These are phyloP conservation scores for Trichoderma brevicompactum DNA, from an alignment of 2,329 filamentous ascomycete species.

Conservation along the genomic window DNA sequence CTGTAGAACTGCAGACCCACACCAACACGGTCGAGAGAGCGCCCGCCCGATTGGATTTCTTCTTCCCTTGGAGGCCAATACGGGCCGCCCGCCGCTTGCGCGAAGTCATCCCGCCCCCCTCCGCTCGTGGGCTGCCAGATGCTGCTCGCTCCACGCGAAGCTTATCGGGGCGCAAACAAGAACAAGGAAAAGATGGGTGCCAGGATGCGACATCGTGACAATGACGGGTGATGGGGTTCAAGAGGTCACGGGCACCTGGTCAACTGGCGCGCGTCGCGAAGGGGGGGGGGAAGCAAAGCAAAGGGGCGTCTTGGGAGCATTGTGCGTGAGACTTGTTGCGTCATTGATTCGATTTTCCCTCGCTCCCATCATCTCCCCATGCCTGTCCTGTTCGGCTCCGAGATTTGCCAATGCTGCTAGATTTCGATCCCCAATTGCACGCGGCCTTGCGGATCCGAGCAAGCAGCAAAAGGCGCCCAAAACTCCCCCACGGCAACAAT, in stretches of 20 bases:
- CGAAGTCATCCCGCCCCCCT: constrained; percentile 17
- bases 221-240: constrained; percentile 23
- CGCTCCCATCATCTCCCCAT: background rate
- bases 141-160: constrained; percentile 25
- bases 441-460: no score
- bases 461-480: no score
- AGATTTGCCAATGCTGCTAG: constrained; percentile 13
- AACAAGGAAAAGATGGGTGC: constrained; percentile 2
- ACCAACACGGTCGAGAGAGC: constrained; percentile 6
- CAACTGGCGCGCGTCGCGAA: background rate
- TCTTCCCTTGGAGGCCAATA: constrained; percentile 11
- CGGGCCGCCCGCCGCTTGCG: constrained; percentile 24
- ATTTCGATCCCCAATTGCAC: background rate
- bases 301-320: background rate
- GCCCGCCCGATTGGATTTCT: constrained; percentile 6
- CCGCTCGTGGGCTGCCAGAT: constrained; percentile 22
- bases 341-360: constrained; percentile 19
- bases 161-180: constrained; percentile 12
- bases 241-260: constrained; percentile 21
- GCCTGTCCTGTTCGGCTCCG: constrained; percentile 3
- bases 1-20: constrained; percentile 9
- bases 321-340: constrained; percentile 16
- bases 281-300: no score
- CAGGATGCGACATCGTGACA: constrained; percentile 30
- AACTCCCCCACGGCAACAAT: background rate